Evolutionary conservation across 2,329 filamentous ascomycete genomes (phyloP), one percentile per base, ranked within the genome.

Genomic region (Graphilbum ipis-grandicollis): DNA sequence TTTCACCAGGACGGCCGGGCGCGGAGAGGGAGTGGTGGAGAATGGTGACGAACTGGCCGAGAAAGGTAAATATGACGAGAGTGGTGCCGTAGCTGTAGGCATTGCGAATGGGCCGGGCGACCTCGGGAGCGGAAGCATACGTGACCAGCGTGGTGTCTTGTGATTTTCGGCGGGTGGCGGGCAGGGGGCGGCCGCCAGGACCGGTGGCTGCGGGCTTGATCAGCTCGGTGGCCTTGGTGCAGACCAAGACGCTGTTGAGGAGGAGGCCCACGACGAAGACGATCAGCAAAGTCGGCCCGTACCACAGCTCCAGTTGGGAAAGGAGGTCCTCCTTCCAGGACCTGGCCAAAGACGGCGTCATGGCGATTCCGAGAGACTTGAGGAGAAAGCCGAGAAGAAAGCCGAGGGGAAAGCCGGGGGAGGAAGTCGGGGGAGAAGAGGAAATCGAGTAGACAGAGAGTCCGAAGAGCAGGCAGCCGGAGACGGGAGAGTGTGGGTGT

Each of bases 111-210:
- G 65, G 61, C n/a, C 62, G 67, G 42, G 75, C 77, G 53, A 84
- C 75, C 46, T 73, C 66, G 21, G 28, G 14, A 8, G 45, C 38
- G 19, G 34, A 26, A 2, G 37, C 29, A 19, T 38, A 42, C 3
- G 37, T 18, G 15, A 31, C 26, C n/a, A 25, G 36, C 9, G 33
- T 21, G 2, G 41, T 37, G 13, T 43, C 41, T 14, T 67, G 54
- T 57, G 63, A 58, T 52, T 61, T 62, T 40, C 62, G 72, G 52
- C 75, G 79, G 41, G 65, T 70, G 35, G 63, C 53, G n/a, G 84
- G 85, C 37, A 94, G 63, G 25, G 84, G 84, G 54, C 92, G 86
- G 46, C 86, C 88, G 39, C 83, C 86, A 1, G 86, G 85, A n/a
- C 86, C 86, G 37, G 67, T 75, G 45, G 70, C 56, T 23, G 56